phyloP scores from a whole-genome alignment of 2,329 filamentous ascomycete genomes.

The Cladosporium velox region DNA sequence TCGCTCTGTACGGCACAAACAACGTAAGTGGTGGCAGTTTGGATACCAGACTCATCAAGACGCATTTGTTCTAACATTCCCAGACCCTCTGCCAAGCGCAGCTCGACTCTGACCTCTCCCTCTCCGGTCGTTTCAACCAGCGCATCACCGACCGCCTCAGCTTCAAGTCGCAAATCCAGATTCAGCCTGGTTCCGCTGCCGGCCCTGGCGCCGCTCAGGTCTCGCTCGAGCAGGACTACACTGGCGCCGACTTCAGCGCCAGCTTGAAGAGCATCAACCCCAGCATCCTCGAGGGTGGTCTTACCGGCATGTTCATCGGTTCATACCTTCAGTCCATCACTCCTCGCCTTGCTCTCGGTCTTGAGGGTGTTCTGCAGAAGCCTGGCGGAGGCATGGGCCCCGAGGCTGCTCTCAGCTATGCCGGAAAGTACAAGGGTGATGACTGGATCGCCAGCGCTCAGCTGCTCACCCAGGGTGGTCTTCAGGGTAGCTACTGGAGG shows the following conservation, averaged over 20 bases:
- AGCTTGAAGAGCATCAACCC: slow-evolving; percentile 94
- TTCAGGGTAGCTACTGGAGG: slow-evolving; percentile 94
- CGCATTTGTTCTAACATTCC: neutral
- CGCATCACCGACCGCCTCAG: slow-evolving; percentile 79
- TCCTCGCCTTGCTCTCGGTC: slow-evolving; percentile 78
- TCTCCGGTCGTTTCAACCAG: slow-evolving; percentile 90
- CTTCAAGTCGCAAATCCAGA: slow-evolving; percentile 84
- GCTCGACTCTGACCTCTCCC: slow-evolving; percentile 85
- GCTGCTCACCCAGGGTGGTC: slow-evolving; percentile 80
- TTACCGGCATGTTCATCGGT: slow-evolving; percentile 93
- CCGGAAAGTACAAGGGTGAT: slow-evolving; percentile 82
- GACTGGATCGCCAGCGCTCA: slow-evolving; percentile 95
- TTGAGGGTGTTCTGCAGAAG: slow-evolving; percentile 94
- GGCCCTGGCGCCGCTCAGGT: slow-evolving; percentile 80
- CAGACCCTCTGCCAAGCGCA: slow-evolving; percentile 95
- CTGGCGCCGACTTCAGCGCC: slow-evolving; percentile 87
- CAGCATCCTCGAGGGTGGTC: slow-evolving; percentile 84
- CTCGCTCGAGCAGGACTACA: slow-evolving; percentile 94
- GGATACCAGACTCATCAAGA: slow-evolving; percentile 25
- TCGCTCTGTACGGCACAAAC: slow-evolving; percentile 87
- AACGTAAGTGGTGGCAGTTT: slow-evolving; percentile 61
- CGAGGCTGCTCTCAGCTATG: slow-evolving; percentile 89
- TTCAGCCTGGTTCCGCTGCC: slow-evolving; percentile 59
- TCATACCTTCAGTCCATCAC: slow-evolving; percentile 95
- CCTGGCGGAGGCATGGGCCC: slow-evolving; percentile 79